Evolutionary conservation across 2,329 filamentous ascomycete genomes (phyloP), one percentile per base, ranked within the genome.

Genomic region (Penicillium sp.): DNA sequence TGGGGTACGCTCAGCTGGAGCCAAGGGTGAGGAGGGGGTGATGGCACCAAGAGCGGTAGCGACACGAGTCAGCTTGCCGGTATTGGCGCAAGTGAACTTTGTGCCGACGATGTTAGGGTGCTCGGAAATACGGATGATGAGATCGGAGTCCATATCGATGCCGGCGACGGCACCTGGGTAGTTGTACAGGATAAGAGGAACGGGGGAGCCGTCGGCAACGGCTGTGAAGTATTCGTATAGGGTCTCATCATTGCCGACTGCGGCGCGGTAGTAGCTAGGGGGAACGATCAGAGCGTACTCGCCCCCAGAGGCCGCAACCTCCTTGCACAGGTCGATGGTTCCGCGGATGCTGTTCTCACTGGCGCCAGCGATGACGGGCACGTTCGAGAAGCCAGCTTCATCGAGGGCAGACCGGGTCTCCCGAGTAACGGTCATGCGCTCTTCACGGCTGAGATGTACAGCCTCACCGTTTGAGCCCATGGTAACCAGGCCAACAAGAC

Each of bases 391-490:
- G 49, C 87, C 88, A 26, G 88, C 87, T 42, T 82, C 84, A 65
- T 93, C 85, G 42, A 95, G 79, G 17, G 88, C 88, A 65, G 88
- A 84, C 49, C 88, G 82, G 8, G 87, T 91, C 46, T 88, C 85
- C 63, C 76, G 76, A 17, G 86, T 91, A 56, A 93, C 83, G 29
- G 80, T 79, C 42, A 81, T 69, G 68, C 89, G 89, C 71, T 95
- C 88, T 54, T 84, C 80, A 39, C 81, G 80, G 47, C 84, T 87
- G 62, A 90, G 83, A 74, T 95, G 88, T 49, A 88, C 85, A 22
- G 88, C 88, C 74, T 95, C 88, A 53, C 88, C 88, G 70, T 94
- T 95, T 59, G 88, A 94, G 54, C 89, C 88, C 84, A 93, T 88
- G 58, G 84, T 85, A 38, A 93, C 86, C 24, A 95, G 78, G 32